Conservation (phyloP, 129 eudicot species). For the Flaveria brownii region DNA sequence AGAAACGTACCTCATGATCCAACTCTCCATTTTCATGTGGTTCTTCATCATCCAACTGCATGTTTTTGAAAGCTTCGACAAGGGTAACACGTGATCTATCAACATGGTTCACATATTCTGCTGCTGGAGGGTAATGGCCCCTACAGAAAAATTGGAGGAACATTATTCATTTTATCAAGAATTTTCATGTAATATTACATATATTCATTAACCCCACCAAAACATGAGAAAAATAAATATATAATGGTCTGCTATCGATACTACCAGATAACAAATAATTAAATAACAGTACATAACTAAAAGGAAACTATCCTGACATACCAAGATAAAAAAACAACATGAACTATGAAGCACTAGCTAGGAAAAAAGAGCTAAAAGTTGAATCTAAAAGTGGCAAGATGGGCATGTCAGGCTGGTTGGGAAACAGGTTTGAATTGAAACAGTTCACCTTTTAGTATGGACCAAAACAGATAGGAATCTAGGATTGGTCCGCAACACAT, state of each 20-base stretch:
- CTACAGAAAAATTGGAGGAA: constrained; percentile 41
- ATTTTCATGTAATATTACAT: constrained; percentile 6
- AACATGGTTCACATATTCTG: constrained; percentile 69
- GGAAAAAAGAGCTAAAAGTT: not conserved
- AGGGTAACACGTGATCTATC: constrained; percentile 72
- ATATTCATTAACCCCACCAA: not conserved
- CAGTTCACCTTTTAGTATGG: not conserved
- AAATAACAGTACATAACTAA: not conserved
- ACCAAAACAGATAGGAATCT: not conserved
- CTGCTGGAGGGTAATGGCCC: constrained; percentile 84
- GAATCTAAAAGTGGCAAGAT: not conserved
- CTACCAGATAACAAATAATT: not conserved
- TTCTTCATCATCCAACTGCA: constrained; percentile 79
- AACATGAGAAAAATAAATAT: constrained; percentile 4
- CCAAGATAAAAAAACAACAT: not conserved
- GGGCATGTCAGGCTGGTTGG: not conserved
- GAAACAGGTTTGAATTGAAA: not conserved
- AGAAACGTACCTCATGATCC: constrained; percentile 62
- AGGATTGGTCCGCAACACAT: not conserved
- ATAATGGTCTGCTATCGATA: not conserved
- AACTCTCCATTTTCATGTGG: constrained; percentile 79
- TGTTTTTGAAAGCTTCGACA: constrained; percentile 78
- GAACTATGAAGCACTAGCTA: constrained; percentile 9
- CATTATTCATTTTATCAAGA: not conserved
- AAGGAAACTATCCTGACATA: not conserved